Percentiles rank a stretch among this genome's conserved stretches.
Conservation (phyloP, 1,284 basidiomycete species). For the Crepidotus sp. region DNA sequence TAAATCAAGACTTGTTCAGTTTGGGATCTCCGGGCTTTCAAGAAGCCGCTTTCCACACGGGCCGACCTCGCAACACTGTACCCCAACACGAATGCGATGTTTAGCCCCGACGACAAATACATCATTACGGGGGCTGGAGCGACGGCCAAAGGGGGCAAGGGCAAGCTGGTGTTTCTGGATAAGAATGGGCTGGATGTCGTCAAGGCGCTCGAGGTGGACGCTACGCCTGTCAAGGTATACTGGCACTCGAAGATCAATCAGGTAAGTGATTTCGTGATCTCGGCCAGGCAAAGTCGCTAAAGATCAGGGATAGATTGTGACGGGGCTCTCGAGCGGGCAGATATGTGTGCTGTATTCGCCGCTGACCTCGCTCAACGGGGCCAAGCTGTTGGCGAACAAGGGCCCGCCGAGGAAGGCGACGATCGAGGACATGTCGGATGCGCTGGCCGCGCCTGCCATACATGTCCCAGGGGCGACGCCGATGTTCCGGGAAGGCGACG, state of each 20-base stretch:
- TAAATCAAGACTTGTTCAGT: slow-evolving; percentile 41
- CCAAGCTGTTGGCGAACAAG: slow-evolving; percentile 79
- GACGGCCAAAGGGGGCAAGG: slow-evolving; percentile 54
- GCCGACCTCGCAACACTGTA: slow-evolving; percentile 70
- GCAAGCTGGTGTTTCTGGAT: slow-evolving; percentile 67
- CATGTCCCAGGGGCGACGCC: slow-evolving; percentile 84
- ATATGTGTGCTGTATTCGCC: slow-evolving; percentile 90
- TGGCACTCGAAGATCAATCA: slow-evolving; percentile 99
- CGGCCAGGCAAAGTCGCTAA: slow-evolving; percentile 1
- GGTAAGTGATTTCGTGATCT: slow-evolving; percentile 32
- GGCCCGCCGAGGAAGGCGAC: slow-evolving; percentile 63
- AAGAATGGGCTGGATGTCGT: slow-evolving; percentile 61
- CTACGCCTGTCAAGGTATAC: slow-evolving; percentile 78
- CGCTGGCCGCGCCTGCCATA: slow-evolving; percentile 74
- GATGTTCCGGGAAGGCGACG: slow-evolving; percentile 80
- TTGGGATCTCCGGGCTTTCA: slow-evolving; percentile 89
- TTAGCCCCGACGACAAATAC: slow-evolving; percentile 85
- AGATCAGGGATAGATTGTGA: slow-evolving; percentile 58
- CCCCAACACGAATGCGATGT: slow-evolving; percentile 85
- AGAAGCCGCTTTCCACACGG: slow-evolving; percentile 71
- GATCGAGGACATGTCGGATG: slow-evolving; percentile 78
- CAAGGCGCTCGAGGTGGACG: slow-evolving; percentile 55
- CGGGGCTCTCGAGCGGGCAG: slow-evolving; percentile 80
- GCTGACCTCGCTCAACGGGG: slow-evolving; percentile 79
- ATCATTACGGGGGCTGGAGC: slow-evolving; percentile 77